Evolutionary conservation across 371 early-diverging fungal genomes (phyloP), one percentile per base, ranked within the genome.

Genomic region (Smittium culicis): DNA sequence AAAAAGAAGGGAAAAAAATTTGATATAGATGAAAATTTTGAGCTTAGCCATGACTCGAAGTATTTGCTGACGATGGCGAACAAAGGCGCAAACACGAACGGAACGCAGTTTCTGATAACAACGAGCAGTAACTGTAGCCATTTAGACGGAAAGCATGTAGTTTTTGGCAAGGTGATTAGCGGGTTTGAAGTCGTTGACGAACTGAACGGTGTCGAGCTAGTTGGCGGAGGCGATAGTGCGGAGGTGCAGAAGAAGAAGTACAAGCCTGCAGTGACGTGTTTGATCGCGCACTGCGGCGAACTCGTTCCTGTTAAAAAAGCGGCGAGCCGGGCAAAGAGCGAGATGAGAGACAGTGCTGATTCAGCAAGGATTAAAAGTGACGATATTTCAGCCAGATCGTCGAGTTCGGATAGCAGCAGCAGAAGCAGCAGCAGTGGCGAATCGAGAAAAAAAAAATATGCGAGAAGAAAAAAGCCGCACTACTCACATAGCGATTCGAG

Each of bases 101-200:
- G 94, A 54, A 92, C 93, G 81, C 99, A 99, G 83, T 97, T 98
- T 82, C 83, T 83, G 69, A 45, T 45, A 45, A 83, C 75, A 29
- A 76, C 77, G 1, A 72, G 71, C 5, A 72, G 68, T 56, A 78
- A 79, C 79, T 86, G 88, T 32, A 62, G 83, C 54, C 94, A 96
- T 96, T 87, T 99, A 74, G 97, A 99, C 82, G 91, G 91, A 70
- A 94, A 93, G 84, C 99, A 99, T 84, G 95, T 94, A 67, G 99
- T 99, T 61, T 99, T 99, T 78, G 99, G 99, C 67, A 64, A 78
- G 57, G 98, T 99, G 24, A 72, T 84, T 67, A 84, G 88, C 72
- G 97, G 97, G 67, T 71, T 82, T 72, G 88, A 92, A 32, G 80
- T 96, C 55, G 87, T 97, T 72, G 76, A 83, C n/a, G 16, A 29